These are phyloP conservation scores for Primulina huaijiensis DNA, from an alignment of 257 asterid species.

Conservation along the genomic window DNA sequence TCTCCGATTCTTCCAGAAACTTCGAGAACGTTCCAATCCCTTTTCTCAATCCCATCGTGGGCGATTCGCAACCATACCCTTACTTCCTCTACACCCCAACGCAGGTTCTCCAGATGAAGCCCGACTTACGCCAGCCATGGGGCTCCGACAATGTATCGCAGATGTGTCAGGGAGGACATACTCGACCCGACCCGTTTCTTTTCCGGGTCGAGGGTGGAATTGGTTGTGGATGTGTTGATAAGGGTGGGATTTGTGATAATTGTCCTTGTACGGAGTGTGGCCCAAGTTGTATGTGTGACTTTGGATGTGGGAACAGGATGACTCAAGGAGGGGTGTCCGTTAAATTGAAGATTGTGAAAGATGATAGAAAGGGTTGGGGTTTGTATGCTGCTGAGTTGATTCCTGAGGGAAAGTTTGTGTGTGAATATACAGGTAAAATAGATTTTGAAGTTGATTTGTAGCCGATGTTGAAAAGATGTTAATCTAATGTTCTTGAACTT, in stretches of 20 bases:
- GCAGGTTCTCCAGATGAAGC: conserved; percentile 36
- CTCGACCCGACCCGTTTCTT: conserved; percentile 47
- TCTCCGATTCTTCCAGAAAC: conserved; percentile 62
- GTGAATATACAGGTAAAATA: conserved; percentile 75
- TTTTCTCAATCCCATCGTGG: conserved; percentile 40
- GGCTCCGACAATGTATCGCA: conserved; percentile 38
- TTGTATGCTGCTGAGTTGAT: conserved; percentile 62
- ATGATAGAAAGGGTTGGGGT: conserved; percentile 71
- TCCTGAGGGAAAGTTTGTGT: conserved; percentile 56
- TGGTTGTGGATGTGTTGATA: conserved; percentile 58
- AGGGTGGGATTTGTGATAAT: conserved; percentile 29
- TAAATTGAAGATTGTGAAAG: conserved; percentile 55
- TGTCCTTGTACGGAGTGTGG: conserved; percentile 71
- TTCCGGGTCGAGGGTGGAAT: conserved; percentile 57
- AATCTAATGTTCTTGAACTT: neutral
- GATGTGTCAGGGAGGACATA: neutral
- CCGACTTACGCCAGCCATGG: conserved; percentile 52
- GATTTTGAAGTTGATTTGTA: neutral
- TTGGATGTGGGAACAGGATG: conserved; percentile 57
- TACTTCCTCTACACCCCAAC: conserved; percentile 64
- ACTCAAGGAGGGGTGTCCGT: conserved; percentile 58
- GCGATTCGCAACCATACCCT: conserved; percentile 48
- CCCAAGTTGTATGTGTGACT: conserved; percentile 60
- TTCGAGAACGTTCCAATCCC: conserved; percentile 66
- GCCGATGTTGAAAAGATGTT: neutral